A percentile compares a stretch with the other conserved stretches of the same genome.
Conservation (phyloP, 2,329 filamentous ascomycete species). For the Ophiocordyceps camponoti-rufipedis region DNA sequence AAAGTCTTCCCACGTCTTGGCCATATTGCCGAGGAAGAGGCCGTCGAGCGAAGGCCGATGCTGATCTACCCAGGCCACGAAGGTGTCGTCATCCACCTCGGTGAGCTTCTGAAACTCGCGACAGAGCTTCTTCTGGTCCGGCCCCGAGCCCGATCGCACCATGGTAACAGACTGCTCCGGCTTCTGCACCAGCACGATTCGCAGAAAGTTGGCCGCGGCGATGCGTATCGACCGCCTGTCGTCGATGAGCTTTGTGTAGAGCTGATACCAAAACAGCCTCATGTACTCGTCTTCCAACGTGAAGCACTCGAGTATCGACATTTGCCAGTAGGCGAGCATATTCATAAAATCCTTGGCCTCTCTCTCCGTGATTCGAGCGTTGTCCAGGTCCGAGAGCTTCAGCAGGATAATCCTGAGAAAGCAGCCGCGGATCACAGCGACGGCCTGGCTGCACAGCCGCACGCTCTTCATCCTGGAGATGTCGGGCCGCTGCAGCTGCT, state of each 20-base stretch:
- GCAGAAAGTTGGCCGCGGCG: constrained; percentile 68
- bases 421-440: constrained; percentile 55
- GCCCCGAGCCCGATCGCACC: constrained; percentile 50
- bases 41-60: constrained; percentile 62
- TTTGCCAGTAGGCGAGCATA: constrained; percentile 90
- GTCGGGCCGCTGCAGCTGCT: constrained; percentile 76
- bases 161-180: constrained; percentile 62
- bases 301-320: constrained; percentile 64
- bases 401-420: constrained; percentile 68
- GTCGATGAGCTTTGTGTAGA: constrained; percentile 78
- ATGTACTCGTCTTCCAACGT: constrained; percentile 67
- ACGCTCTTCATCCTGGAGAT: constrained; percentile 70
- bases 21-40: constrained; percentile 67
- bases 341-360: constrained; percentile 58
- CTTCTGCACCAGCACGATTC: constrained; percentile 88
- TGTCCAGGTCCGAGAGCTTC: constrained; percentile 67
- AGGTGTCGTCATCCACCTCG: constrained; percentile 75
- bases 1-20: constrained; percentile 75
- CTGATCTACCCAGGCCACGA: constrained; percentile 74
- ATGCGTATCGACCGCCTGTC: constrained; percentile 46
- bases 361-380: constrained; percentile 34
- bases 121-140: constrained; percentile 53
- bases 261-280: constrained; percentile 75
- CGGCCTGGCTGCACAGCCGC: constrained; percentile 73
- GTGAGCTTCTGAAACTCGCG: constrained; percentile 69